Conservation (phyloP, 2,329 filamentous ascomycete genomes). For the Knufia fluminis region DNA sequence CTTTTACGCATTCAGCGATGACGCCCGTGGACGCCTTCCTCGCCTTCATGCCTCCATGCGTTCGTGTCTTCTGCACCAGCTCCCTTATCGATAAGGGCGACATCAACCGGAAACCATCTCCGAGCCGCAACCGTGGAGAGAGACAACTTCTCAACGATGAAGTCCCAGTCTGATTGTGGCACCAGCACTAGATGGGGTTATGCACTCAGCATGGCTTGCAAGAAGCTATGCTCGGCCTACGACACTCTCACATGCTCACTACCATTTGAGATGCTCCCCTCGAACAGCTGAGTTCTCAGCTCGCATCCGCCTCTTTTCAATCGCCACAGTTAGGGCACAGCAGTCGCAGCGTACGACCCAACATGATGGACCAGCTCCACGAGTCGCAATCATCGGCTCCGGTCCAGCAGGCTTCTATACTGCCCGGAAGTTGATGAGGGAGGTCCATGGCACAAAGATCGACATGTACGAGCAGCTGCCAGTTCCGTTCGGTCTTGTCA, state of each 20-base stretch:
- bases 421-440: slow-evolving; percentile 72
- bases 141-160: too few relatives aligned
- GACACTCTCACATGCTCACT: background rate
- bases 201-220: slow-evolving; percentile 7
- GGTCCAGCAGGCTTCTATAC: slow-evolving; percentile 96
- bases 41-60: too few relatives aligned
- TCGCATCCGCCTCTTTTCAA: too few relatives aligned
- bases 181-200: slow-evolving; percentile 1
- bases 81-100: background rate
- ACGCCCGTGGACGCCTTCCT: too few relatives aligned
- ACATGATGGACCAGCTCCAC: slow-evolving; percentile 46
- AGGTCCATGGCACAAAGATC: slow-evolving; percentile 60
- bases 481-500: slow-evolving; percentile 82
- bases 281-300: slow-evolving; percentile 33
- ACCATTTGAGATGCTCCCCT: slow-evolving; percentile 46
- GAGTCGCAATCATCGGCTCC: slow-evolving; percentile 82
- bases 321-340: background rate
- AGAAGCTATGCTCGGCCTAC: background rate
- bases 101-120: background rate
- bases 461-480: slow-evolving; percentile 97
- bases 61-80: too few relatives aligned
- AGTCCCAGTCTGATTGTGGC: too few relatives aligned
- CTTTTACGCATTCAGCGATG: too few relatives aligned
- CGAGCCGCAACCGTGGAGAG: background rate
- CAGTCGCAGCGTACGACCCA: slow-evolving; percentile 6